phyloP scores from a whole-genome alignment of 2,329 filamentous ascomycete species.

The Phaeoacremonium minimum region DNA sequence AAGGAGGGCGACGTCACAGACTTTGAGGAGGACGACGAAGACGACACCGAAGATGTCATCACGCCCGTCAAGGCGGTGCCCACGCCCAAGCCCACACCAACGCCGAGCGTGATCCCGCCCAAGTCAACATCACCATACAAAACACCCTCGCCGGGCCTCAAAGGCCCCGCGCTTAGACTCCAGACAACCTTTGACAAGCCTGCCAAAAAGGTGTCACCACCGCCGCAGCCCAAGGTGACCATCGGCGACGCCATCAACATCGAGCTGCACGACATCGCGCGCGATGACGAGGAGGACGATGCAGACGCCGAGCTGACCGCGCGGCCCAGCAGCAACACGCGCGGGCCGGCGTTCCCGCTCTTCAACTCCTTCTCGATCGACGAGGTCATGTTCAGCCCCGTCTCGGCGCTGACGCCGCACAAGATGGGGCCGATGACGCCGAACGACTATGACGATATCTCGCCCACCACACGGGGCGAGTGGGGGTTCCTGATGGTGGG shows the following conservation, averaged over 20 bases:
- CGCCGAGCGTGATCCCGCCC: not conserved
- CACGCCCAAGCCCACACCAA: not conserved
- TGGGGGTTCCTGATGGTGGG: constrained; percentile 58
- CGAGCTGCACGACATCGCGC: constrained; percentile 8
- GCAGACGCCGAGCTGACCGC: constrained; percentile 32
- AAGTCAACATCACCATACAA: not conserved
- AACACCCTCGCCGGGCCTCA: constrained; percentile 1
- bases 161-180: constrained; percentile 9
- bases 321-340: constrained; percentile 24
- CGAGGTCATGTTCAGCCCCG: constrained; percentile 29
- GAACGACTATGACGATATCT: constrained; percentile 58
- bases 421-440: constrained; percentile 48
- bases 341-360: constrained; percentile 11
- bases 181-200: constrained; percentile 23
- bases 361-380: constrained; percentile 36
- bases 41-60: not conserved
- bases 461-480: constrained; percentile 56
- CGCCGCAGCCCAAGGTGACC: not conserved
- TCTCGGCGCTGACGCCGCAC: constrained; percentile 13
- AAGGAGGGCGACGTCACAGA: not conserved
- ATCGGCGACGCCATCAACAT: constrained; percentile 14
- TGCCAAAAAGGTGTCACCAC: not conserved
- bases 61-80: not conserved
- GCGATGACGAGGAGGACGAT: constrained; percentile 19
- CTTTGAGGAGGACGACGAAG: not conserved